phyloP scores from a whole-genome alignment of 1,284 basidiomycete species.

The Ustilago trichophora region DNA sequence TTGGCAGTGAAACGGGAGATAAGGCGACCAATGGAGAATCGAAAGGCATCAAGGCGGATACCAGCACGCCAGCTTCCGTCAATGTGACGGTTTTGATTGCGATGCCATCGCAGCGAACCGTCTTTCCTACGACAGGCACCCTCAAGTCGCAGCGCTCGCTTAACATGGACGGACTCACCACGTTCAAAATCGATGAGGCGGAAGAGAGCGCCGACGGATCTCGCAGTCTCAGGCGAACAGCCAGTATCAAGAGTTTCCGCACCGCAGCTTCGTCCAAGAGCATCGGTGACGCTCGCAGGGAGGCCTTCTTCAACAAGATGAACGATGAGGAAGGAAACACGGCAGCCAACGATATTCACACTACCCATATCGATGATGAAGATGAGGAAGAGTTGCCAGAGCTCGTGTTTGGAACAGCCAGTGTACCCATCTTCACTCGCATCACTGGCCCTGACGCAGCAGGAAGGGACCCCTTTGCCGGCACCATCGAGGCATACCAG shows the following conservation, averaged over 20 bases:
- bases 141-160: conserved; percentile 26
- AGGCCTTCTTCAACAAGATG: conserved; percentile 54
- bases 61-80: conserved; percentile 43
- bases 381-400: conserved; percentile 62
- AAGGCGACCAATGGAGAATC: background rate
- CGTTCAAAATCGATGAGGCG: conserved; percentile 43
- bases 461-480: conserved; percentile 20
- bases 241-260: conserved; percentile 53
- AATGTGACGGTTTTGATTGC: conserved; percentile 60
- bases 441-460: conserved; percentile 2
- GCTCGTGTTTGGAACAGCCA: conserved; percentile 60
- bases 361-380: conserved; percentile 47
- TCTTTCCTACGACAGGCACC: conserved; percentile 40
- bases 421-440: conserved; percentile 56
- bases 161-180: conserved; percentile 15
- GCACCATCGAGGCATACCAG: conserved; percentile 29
- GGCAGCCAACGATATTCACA: conserved; percentile 2
- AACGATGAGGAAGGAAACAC: conserved; percentile 25
- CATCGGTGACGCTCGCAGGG: conserved; percentile 54
- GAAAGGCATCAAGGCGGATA: conserved; percentile 8
- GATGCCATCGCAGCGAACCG: conserved; percentile 58
- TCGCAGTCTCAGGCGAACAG: conserved; percentile 42
- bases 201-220: conserved; percentile 31
- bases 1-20: conserved; percentile 3
- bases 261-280: conserved; percentile 44